These are phyloP conservation scores for Posidonia australis DNA, from an alignment of 106 monocot species.

Conservation along the genomic window DNA sequence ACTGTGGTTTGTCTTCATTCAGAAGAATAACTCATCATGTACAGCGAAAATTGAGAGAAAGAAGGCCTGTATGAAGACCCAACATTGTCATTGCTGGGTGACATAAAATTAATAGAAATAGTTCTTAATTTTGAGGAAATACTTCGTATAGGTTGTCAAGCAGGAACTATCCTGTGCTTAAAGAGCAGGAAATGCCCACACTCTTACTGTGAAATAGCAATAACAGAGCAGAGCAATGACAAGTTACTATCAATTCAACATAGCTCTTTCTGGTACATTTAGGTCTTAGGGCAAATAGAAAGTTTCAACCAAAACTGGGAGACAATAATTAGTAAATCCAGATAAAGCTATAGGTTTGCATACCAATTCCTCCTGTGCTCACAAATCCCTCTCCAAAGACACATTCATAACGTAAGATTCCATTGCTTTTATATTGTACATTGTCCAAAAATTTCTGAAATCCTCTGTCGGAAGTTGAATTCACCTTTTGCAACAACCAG, in stretches of 20 bases:
- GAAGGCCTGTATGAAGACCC: too few relatives aligned
- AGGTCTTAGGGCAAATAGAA: too few relatives aligned
- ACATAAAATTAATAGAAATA: too few relatives aligned
- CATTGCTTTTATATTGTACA: slow-evolving; percentile 85
- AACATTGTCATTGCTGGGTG: too few relatives aligned
- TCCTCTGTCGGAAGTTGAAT: slow-evolving; percentile 55
- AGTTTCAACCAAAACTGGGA: not conserved
- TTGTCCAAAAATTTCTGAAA: slow-evolving; percentile 96
- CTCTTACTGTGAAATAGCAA: too few relatives aligned
- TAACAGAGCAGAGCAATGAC: not conserved
- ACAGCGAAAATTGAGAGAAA: too few relatives aligned
- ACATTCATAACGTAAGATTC: slow-evolving; percentile 92
- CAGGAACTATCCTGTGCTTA: too few relatives aligned
- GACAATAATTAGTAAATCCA: not conserved
- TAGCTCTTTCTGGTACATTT: not conserved
- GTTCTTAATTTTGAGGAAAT: too few relatives aligned
- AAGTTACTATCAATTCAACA: not conserved
- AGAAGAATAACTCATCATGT: too few relatives aligned
- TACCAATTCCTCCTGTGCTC: slow-evolving; percentile 98
- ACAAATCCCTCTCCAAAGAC: slow-evolving; percentile 96
- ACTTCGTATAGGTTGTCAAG: too few relatives aligned
- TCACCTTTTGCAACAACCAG: slow-evolving; percentile 93
- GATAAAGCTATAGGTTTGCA: not conserved
- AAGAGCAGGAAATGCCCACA: too few relatives aligned
- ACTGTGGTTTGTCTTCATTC: too few relatives aligned